Evolutionary conservation across 176 grass and related monocot genomes (phyloP).

Genomic region (barley (Hordeum vulgare)): DNA sequence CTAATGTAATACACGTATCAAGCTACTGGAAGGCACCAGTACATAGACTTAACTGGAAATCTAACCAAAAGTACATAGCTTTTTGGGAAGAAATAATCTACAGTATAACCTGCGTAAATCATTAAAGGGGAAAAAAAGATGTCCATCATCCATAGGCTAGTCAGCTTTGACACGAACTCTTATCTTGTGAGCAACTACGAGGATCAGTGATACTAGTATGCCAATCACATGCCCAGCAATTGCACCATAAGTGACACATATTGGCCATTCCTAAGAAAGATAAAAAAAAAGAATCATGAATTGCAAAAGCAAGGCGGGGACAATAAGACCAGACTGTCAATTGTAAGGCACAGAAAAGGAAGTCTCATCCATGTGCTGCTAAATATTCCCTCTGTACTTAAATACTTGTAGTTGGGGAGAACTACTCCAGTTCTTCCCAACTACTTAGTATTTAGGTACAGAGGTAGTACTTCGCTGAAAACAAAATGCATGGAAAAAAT

Average conservation of each 20-base stretch:
- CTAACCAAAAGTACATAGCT: background rate
- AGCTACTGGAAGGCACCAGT: background rate
- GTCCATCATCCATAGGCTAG: slow-evolving; percentile 33
- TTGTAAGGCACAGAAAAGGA: background rate
- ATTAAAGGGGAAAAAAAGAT: background rate
- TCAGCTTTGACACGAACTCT: slow-evolving; percentile 49
- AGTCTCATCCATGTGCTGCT: background rate
- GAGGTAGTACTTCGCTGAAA: background rate
- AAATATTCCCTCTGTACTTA: no score
- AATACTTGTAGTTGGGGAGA: no score
- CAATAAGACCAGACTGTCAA: background rate
- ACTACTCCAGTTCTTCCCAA: no score
- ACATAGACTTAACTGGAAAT: background rate
- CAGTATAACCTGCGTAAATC: background rate
- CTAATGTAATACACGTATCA: background rate
- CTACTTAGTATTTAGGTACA: no score
- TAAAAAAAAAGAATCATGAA: background rate
- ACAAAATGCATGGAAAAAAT: background rate
- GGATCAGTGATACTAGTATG: slow-evolving; percentile 33
- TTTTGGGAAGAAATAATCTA: background rate
- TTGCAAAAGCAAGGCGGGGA: background rate
- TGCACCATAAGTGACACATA: slow-evolving; percentile 76
- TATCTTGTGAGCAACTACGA: slow-evolving; percentile 36
- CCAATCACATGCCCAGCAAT: slow-evolving; percentile 63
- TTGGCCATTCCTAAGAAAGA: slow-evolving; percentile 71